phyloP scores from a whole-genome alignment of 176 grass and related monocot genomes.

The Echinochloa phyllopogon region DNA sequence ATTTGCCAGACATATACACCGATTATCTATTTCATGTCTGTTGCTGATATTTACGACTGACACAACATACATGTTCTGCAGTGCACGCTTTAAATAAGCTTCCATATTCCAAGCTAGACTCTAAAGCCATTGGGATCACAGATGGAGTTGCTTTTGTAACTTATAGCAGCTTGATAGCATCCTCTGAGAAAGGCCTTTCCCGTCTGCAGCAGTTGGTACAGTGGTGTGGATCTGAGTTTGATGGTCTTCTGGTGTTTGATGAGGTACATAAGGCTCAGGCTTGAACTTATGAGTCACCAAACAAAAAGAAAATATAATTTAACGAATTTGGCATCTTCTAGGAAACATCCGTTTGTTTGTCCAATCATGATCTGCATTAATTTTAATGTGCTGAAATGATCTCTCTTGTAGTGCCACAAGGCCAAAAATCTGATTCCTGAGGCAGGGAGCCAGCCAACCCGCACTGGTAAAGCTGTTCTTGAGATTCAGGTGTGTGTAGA shows the following conservation, averaged over 20 bases:
- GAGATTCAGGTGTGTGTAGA: slow-evolving; percentile 65
- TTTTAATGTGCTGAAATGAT: slow-evolving; percentile 24
- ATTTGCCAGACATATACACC: neutral
- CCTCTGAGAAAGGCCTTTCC: slow-evolving; percentile 93
- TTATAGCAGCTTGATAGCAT: slow-evolving; percentile 98
- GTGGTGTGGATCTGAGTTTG: slow-evolving; percentile 88
- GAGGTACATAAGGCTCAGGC: slow-evolving; percentile 54
- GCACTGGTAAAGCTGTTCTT: slow-evolving; percentile 95
- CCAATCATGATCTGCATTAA: neutral
- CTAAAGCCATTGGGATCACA: slow-evolving; percentile 87
- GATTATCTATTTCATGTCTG: slow-evolving; percentile 29
- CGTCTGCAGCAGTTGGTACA: slow-evolving; percentile 97
- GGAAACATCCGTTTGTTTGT: slow-evolving; percentile 10
- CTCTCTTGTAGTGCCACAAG: slow-evolving; percentile 87
- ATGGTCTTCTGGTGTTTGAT: slow-evolving; percentile 92
- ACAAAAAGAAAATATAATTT: slow-evolving; percentile 16
- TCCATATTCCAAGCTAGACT: slow-evolving; percentile 96
- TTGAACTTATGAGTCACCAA: slow-evolving; percentile 7
- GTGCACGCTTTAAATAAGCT: slow-evolving; percentile 98
- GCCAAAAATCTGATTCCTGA: slow-evolving; percentile 99
- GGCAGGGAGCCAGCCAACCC: slow-evolving; percentile 87
- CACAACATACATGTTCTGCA: slow-evolving; percentile 60
- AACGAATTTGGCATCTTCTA: slow-evolving; percentile 12
- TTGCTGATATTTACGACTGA: slow-evolving; percentile 31
- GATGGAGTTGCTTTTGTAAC: slow-evolving; percentile 94